Conservation (phyloP, 805 yeast genomes). For the Teunomyces gatunensis region DNA sequence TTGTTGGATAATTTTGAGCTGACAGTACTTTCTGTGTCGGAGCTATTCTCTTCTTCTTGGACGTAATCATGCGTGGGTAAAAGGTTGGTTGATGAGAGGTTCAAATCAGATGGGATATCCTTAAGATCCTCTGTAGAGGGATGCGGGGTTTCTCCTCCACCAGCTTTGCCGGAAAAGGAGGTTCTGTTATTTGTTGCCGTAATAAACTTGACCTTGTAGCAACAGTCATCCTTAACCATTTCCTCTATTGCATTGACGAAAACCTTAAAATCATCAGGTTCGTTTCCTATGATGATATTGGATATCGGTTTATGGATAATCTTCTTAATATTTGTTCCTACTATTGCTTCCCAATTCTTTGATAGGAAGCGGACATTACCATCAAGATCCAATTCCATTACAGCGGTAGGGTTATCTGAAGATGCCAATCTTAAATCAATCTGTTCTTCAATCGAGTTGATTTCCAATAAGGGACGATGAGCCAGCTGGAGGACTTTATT, state of each 20-base stretch:
- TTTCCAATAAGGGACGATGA: slow-evolving; percentile 2
- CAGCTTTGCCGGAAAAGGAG: slow-evolving; percentile 5
- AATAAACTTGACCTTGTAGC: slow-evolving; percentile 73
- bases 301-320: slow-evolving; percentile 58
- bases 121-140: slow-evolving; percentile 19
- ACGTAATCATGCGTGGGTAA: neutral
- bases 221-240: slow-evolving; percentile 71
- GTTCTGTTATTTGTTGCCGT: slow-evolving; percentile 41
- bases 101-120: neutral
- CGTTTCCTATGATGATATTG: slow-evolving; percentile 59
- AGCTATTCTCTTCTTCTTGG: neutral
- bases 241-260: slow-evolving; percentile 67
- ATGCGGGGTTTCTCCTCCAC: slow-evolving; percentile 23
- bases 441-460: slow-evolving; percentile 37
- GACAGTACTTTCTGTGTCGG: slow-evolving; percentile 10
- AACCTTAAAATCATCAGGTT: slow-evolving; percentile 59
- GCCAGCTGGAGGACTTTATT: neutral
- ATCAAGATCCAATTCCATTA: slow-evolving; percentile 78
- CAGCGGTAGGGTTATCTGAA: slow-evolving; percentile 69
- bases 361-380: slow-evolving; percentile 76
- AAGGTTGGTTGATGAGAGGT: neutral
- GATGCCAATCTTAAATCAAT: slow-evolving; percentile 62
- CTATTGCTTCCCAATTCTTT: slow-evolving; percentile 73
- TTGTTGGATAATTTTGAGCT: slow-evolving; percentile 46
- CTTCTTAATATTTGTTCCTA: slow-evolving; percentile 61